Base-by-base conservation (phyloP, 179 eudicot species). In the Patellifolia procumbens region DNA sequence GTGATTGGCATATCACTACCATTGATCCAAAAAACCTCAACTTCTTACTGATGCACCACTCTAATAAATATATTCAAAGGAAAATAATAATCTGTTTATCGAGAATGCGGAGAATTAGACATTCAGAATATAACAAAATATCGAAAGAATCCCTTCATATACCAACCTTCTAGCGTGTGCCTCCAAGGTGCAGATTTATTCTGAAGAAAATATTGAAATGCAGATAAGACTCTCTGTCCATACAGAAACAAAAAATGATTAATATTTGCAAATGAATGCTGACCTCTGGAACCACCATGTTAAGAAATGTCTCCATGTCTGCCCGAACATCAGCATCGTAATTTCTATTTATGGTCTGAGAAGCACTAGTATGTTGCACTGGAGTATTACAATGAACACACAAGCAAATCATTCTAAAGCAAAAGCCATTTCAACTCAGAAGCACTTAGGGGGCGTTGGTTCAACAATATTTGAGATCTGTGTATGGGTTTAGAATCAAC, bases 311-410 rank as follows among this genome's bases (percentile, higher is more conserved):
- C 89, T 94, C 98, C 1, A 93, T 92, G 75, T 94, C 98, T 49
- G 83, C 87, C 68, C 88, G 92, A 76, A 94, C 98, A 88, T 94
- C 98, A 15, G 86, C 73, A 83, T 94, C 98, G 45, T 92, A 94
- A 69, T 94, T 94, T 81, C 92, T 97, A 72, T 94, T 94, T 74
- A 94, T 84, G 71, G 97, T 94, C 81, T 92, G 83, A 34, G 98
- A 94, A 82, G 98, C 98, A 91, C 98, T 94, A 29, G 98, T 92
- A 77, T 94, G 98, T 66, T 94, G 98, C 80, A 94, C 98, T 94
- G 89, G 63, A 65, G 55, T 5, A 64, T 58, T 64, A 24, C 83
- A 62, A 13, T n/a, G 39, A 48, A 63, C 74, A 75, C 66, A 72
- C 46, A 52, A 31, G 63, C 7, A 68, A 29, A 61, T 37, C 24